phyloP scores from a whole-genome alignment of 2,329 filamentous ascomycete species.

The Penicillium rolfsii region DNA sequence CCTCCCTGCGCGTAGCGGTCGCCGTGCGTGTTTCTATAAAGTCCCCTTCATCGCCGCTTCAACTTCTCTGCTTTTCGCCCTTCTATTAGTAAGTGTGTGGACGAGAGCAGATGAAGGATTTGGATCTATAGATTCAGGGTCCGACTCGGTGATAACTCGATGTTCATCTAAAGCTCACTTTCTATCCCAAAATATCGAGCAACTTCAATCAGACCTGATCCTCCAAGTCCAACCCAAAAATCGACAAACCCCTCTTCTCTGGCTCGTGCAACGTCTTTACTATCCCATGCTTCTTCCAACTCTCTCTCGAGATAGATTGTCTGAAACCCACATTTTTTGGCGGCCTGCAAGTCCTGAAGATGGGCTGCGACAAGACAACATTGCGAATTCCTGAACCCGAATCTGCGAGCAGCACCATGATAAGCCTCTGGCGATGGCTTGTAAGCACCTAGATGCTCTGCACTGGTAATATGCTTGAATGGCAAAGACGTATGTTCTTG shows the following conservation, averaged over 20 bases:
- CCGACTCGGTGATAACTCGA: not conserved
- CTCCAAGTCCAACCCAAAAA: conserved; percentile 54
- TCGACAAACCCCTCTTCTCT: conserved; percentile 65
- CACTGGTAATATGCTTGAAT: conserved; percentile 65
- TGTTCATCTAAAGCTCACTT: conserved; percentile 1
- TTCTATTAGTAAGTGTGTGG: no score
- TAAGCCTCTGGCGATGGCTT: conserved; percentile 71
- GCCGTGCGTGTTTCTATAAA: no score
- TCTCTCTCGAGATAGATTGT: conserved; percentile 72
- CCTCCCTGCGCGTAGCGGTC: no score
- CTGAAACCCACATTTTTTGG: conserved; percentile 63
- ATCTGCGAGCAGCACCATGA: conserved; percentile 62
- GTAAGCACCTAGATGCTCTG: conserved; percentile 71
- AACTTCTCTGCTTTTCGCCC: no score
- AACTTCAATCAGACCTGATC: conserved; percentile 25
- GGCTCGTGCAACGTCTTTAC: conserved; percentile 54
- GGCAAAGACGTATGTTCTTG: conserved; percentile 59
- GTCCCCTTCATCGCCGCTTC: no score
- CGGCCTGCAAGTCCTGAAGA: conserved; percentile 67
- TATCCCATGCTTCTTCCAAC: conserved; percentile 65
- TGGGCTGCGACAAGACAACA: conserved; percentile 78
- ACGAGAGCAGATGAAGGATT: not conserved
- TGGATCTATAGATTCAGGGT: no score
- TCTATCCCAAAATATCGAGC: conserved; percentile 24
- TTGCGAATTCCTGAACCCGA: conserved; percentile 60